Conservation (phyloP, 164 flowering plant genomes). For the Echeveria elegans region DNA sequence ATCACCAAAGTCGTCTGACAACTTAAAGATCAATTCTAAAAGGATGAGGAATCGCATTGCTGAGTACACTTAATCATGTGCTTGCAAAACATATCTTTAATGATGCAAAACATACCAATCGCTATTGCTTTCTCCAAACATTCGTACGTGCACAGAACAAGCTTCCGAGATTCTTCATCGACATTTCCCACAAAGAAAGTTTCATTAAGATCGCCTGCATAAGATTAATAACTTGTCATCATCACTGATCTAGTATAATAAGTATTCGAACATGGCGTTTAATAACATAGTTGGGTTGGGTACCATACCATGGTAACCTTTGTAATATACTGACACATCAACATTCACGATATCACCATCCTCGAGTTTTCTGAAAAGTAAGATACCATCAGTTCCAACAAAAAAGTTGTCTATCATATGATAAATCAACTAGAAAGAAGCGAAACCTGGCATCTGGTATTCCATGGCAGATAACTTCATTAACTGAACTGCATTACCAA, state of each 20-base stretch:
- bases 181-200: conserved; percentile 93
- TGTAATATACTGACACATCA: conserved; percentile 86
- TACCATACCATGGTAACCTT: conserved; percentile 83
- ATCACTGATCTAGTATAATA: neutral
- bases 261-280: neutral
- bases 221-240: neutral
- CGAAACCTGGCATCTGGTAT: conserved; percentile 93
- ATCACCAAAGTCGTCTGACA: too few species aligned
- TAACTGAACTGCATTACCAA: conserved; percentile 61
- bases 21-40: too few species aligned
- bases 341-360: conserved; percentile 97
- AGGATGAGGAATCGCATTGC: too few species aligned
- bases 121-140: conserved; percentile 97
- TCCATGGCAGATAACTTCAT: conserved; percentile 98
- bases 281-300: neutral
- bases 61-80: too few species aligned
- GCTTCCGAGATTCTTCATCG: conserved; percentile 74
- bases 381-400: neutral
- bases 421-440: neutral
- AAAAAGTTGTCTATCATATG: neutral
- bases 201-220: conserved; percentile 87
- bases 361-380: conserved; percentile 63
- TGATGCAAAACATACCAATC: conserved; percentile 4
- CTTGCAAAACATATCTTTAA: too few species aligned
- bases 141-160: conserved; percentile 82